Base-by-base conservation (phyloP, 2,329 filamentous ascomycete species). In the Hymenoscyphus linearis region DNA sequence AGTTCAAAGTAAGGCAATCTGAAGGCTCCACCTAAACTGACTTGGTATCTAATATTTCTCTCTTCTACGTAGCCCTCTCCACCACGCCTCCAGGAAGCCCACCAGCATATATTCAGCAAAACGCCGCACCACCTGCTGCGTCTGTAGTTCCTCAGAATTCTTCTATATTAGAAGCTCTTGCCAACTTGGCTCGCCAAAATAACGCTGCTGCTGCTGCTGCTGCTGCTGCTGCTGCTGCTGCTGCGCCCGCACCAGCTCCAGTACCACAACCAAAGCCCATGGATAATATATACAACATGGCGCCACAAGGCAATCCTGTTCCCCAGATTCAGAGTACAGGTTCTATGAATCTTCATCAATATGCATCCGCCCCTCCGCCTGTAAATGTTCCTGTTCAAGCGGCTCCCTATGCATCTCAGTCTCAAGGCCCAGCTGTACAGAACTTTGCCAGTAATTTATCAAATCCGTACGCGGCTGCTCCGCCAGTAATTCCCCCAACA, bases 181-280 rank as follows among this genome's bases (percentile, higher is more conserved):
- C 90, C 66, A 90, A 90, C 71, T 89, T 95, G 76, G 89, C 89
- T 44, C 88, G 89, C 66, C 88, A 91, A 74, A 91, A 86, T 73
- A 83, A 80, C 40, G 77, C 79, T 59, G 75, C 78, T 57, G 75
- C 80, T 57, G 59, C 69, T 37, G 59, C 67, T 47, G 60, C 34
- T 59, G 75, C 78, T 57, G 75, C 80, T 57, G 77, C 79, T 59
- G 75, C 78, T 57, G 75, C 80, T 57, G 59, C 69, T 37, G 59
- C 67, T 47, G 60, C 34, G 52, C 59, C 65, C 27, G 62, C 63
- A 40, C 53, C 58, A 31, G 66, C 70, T 67, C 69, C 72, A 62
- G 72, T 74, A 35, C 52, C 62, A 34, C 57, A 16, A 55, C 27
- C 72, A 61, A 72, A 74, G 36, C 50, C 63, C 31, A 57, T 52